phyloP scores from a whole-genome alignment of 1,284 basidiomycete genomes.

The Ustilago xerochloae region DNA sequence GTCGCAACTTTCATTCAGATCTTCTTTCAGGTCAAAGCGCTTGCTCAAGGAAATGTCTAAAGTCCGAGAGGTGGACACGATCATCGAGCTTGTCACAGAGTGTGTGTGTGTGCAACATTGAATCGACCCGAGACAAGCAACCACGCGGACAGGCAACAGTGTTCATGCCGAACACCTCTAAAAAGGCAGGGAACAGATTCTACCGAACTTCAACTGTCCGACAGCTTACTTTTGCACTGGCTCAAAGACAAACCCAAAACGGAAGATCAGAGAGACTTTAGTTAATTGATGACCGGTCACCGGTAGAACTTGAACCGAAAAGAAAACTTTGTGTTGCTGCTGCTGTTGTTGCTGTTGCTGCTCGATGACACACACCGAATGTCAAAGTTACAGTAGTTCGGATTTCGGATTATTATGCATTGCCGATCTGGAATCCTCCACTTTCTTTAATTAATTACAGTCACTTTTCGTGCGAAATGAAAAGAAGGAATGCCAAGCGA shows the following conservation, averaged over 20 bases:
- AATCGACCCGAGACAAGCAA: no score
- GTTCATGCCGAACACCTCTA: constrained; percentile 1
- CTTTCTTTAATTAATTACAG: no score
- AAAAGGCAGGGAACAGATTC: background rate
- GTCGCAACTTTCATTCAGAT: background rate
- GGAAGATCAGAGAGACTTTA: no score
- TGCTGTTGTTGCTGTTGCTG: background rate
- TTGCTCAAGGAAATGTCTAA: background rate
- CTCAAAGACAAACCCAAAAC: background rate
- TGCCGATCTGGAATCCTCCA: constrained; percentile 21
- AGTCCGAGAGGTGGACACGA: background rate
- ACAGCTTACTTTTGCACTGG: background rate
- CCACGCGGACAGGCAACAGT: background rate
- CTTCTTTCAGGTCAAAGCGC: background rate
- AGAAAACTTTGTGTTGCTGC: no score
- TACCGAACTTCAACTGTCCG: background rate
- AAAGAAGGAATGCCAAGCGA: no score
- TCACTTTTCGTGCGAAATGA: background rate
- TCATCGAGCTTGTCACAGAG: background rate
- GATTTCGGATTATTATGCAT: constrained; percentile 11
- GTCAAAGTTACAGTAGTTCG: constrained; percentile 16
- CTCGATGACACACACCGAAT: constrained; percentile 38
- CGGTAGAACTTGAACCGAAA: constrained; percentile 16
- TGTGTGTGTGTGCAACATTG: no score
- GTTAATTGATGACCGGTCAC: background rate